Base-by-base conservation (phyloP, 2,329 filamentous ascomycete species). In the Fusarium nanum region DNA sequence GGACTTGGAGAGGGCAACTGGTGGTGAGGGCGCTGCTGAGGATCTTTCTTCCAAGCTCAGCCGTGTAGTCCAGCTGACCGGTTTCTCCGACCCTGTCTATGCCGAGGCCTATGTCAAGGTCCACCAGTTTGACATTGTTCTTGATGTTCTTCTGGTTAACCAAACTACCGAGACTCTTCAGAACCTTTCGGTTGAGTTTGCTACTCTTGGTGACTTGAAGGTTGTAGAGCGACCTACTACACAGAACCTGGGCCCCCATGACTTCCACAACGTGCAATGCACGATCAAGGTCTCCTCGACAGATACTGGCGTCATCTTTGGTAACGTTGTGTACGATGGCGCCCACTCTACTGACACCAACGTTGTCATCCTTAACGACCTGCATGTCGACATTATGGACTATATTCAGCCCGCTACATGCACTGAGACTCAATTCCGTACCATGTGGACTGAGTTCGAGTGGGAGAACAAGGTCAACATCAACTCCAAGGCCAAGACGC, bases 381-480 rank as follows among this genome's bases (percentile, higher is more conserved):
- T 99, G 30, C 96, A 99, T 77, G 95, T 98, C 60, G 96, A 99
- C 78, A 98, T 99, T 72, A 99, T 99, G 96, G 96, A 99, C 83
- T 99, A 99, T 83, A 99, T 99, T 76, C 95, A 98, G 79, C 96
- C 96, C 3, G 95, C 95, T 9, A 91, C 94, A 18, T 99, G 96
- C 86, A 96, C 93, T 7, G 96, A 99, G 85, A 98, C 95, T 13
- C 94, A 98, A 77, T 99, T 99, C 90, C 90, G 96, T 64, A 97
- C 93, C n/a, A 99, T 99, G 96, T 99, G 96, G 96, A 99, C 96
- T 40, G 96, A 99, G 79, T 99, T 99, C 73, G 96, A 99, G 80
- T 99, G 96, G 96, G 96, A 99, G 86, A 99, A 99, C 85, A 99
- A 99, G 88, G 95, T 99, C 81, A 99, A 99, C 84, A 98, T 99